Base-by-base conservation (phyloP, 129 eudicot species). In the Centaurea solstitialis region DNA sequence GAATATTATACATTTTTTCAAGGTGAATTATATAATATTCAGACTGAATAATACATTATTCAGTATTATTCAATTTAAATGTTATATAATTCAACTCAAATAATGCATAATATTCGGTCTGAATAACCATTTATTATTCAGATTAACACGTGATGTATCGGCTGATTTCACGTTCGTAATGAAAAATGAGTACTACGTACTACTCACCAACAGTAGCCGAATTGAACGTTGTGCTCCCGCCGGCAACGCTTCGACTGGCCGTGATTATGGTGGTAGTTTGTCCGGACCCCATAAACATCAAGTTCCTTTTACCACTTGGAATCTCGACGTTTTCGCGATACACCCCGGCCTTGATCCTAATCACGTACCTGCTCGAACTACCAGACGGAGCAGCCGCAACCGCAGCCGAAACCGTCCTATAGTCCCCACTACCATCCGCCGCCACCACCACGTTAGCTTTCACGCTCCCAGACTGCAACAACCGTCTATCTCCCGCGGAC, bases 191-290 rank as follows among this genome's bases (percentile, higher is more conserved):
- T n/a, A n/a, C n/a, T n/a, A n/a, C n/a, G n/a, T n/a, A n/a, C n/a
- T n/a, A 4, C 93, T 85, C 1, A 94, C 98, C 97, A 53, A 94
- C 98, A 7, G 97, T 94, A 2, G 97, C 97, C 7, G 98, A 94
- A 22, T 91, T 80, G 89, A 88, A 91, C 66, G 98, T 94, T 22
- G 98, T 91, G 93, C 91, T 88, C 6, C 98, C 97, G 59, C 93
- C 96, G 13, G 18, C 79, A 0, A 94, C 97, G 76, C 92, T 94
- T 47, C 82, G 71, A 22, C 88, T 91, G 3, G 80, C 98, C 1
- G 97, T 94, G 78, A 94, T 90, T 13, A 91, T 90, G 0, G 98
- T 90, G 0, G 37, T 76, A 6, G 70, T 84, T 68, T 95, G 87
- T 10, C 98, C 98, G 13, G 90, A 92, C 9, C 96, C 98, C 43